Conservation (phyloP, 768 basidiomycete species). For the Kwoniella sp. region DNA sequence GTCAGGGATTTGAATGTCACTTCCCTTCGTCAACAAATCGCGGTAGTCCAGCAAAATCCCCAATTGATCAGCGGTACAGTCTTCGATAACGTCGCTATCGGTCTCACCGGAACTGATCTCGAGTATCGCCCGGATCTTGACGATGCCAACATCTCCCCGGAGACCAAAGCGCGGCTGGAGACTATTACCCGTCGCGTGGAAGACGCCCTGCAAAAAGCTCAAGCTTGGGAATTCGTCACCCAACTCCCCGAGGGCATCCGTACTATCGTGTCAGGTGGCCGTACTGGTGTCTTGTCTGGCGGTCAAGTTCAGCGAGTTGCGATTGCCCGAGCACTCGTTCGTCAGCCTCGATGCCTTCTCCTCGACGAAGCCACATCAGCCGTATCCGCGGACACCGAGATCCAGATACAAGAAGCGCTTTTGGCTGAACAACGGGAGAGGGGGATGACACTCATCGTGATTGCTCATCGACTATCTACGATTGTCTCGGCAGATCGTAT, state of each 20-base stretch:
- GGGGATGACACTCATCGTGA: conserved; percentile 39
- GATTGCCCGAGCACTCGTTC: conserved; percentile 43
- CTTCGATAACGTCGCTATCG: conserved; percentile 53
- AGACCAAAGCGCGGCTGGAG: conserved; percentile 9
- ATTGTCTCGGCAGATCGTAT: conserved; percentile 41
- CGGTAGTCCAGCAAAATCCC: conserved; percentile 47
- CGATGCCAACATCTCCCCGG: neutral
- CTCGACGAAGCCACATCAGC: conserved; percentile 50
- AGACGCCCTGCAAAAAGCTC: conserved; percentile 44
- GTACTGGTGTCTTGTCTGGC: conserved; percentile 52
- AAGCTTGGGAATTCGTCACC: conserved; percentile 53
- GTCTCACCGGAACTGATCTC: conserved; percentile 48
- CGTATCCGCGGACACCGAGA: conserved; percentile 36
- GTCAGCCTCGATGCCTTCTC: conserved; percentile 33
- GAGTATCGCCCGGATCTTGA: conserved; percentile 47
- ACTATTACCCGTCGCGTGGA: conserved; percentile 26
- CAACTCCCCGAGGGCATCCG: conserved; percentile 49
- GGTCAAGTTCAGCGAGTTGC: conserved; percentile 49
- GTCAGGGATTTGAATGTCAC: conserved; percentile 38
- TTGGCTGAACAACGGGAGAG: conserved; percentile 14
- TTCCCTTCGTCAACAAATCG: conserved; percentile 44
- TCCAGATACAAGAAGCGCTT: conserved; percentile 28
- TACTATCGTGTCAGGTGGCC: conserved; percentile 42
- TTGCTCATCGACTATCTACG: conserved; percentile 43
- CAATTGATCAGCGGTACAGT: conserved; percentile 47